phyloP scores from a whole-genome alignment of 2,329 filamentous ascomycete species.

The Exophiala sideris region DNA sequence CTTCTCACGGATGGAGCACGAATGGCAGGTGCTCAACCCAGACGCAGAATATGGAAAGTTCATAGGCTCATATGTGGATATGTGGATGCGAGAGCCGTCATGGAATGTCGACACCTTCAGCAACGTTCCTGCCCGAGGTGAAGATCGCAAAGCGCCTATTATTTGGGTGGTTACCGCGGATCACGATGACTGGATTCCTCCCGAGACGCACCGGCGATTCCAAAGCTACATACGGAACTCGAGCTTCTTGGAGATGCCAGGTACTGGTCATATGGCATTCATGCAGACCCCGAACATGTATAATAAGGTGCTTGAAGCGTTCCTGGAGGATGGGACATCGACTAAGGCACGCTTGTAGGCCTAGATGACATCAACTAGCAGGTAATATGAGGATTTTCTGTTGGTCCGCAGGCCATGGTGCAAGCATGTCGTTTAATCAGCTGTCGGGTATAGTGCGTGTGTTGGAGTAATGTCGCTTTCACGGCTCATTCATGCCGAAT shows the following conservation, averaged over 20 bases:
- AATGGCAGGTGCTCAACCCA: slow-evolving; percentile 4
- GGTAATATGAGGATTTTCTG: too few relatives aligned
- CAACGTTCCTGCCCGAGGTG: slow-evolving; percentile 1
- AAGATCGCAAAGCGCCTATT: slow-evolving; percentile 1
- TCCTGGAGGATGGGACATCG: not conserved
- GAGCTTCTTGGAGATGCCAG: slow-evolving; percentile 5
- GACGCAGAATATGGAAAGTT: slow-evolving; percentile 3
- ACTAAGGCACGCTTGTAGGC: too few relatives aligned
- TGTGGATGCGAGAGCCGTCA: slow-evolving; percentile 6
- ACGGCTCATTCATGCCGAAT: too few relatives aligned
- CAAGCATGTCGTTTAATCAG: too few relatives aligned
- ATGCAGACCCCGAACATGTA: slow-evolving; percentile 1
- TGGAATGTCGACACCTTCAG: slow-evolving; percentile 6
- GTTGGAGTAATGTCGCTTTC: too few relatives aligned
- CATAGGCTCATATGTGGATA: slow-evolving; percentile 3
- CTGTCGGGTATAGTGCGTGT: too few relatives aligned
- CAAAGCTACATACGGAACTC: slow-evolving; percentile 3
- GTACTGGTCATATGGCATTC: slow-evolving; percentile 1
- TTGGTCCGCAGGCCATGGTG: too few relatives aligned
- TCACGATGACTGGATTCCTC: slow-evolving; percentile 6
- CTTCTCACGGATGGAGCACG: not conserved
- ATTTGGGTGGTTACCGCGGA: slow-evolving; percentile 7
- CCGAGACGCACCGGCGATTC: not conserved
- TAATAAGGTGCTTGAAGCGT: slow-evolving; percentile 1
- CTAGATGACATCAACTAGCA: too few relatives aligned